Conservation (phyloP, 108 stramenopile species). For the Conticribra guillardii region DNA sequence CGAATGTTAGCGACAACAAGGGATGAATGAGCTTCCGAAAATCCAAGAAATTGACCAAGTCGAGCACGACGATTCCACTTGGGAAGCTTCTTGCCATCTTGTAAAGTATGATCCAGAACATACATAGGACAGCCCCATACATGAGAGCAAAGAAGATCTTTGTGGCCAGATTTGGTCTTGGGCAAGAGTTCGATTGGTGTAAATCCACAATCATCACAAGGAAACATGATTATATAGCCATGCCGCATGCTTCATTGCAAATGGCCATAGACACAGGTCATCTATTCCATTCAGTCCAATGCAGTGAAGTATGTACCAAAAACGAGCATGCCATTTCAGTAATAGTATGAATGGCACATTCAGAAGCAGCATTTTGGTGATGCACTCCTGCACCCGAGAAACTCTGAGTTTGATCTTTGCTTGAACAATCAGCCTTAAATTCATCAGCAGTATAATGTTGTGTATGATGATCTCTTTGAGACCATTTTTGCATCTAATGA, state of each 20-base stretch:
- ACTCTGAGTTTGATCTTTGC: slow-evolving; percentile 23
- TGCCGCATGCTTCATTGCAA: slow-evolving; percentile 26
- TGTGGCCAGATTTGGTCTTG: slow-evolving; percentile 18
- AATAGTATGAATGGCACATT: too few species aligned
- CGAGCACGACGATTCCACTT: too few species aligned
- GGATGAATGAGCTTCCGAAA: too few species aligned
- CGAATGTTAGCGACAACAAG: slow-evolving; percentile 8
- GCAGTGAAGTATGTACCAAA: too few species aligned
- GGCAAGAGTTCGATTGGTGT: slow-evolving; percentile 31
- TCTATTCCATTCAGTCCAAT: slow-evolving; percentile 32
- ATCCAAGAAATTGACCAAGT: slow-evolving; percentile 24
- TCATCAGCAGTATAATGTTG: too few species aligned
- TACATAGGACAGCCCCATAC: slow-evolving; percentile 35
- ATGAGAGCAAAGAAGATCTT: slow-evolving; percentile 23
- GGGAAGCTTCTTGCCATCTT: too few species aligned
- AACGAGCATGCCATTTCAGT: too few species aligned
- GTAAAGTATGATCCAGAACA: slow-evolving; percentile 31
- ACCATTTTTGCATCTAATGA: too few species aligned
- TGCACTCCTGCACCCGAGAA: too few species aligned
- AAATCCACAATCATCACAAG: slow-evolving; percentile 8
- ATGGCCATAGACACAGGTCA: slow-evolving; percentile 15
- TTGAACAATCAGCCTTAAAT: too few species aligned
- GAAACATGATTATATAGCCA: slow-evolving; percentile 30
- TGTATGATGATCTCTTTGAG: too few species aligned
- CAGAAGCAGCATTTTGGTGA: too few species aligned